Percentiles rank a stretch among this genome's conserved stretches.
Evolutionary conservation across 2,329 filamentous ascomycete species (phyloP).

Genomic region (Daldinia sp.): DNA sequence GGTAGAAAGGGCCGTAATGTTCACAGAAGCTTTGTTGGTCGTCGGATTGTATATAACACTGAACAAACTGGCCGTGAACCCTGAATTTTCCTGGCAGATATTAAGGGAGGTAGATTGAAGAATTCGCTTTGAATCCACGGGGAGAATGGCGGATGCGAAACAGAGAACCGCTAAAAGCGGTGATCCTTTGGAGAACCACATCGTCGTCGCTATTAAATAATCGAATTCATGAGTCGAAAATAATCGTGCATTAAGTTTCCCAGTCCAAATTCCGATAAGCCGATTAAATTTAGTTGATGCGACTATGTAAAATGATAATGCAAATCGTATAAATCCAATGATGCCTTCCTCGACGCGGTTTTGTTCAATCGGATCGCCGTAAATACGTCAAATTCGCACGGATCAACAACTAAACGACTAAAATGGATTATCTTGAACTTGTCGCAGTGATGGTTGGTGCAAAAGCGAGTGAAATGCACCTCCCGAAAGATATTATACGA

Average conservation of each 20-base stretch:
- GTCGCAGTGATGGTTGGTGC: slow-evolving; percentile 12
- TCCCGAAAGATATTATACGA: slow-evolving; percentile 3
- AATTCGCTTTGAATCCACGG: slow-evolving; percentile 43
- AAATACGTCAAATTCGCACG: neutral
- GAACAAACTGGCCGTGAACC: slow-evolving; percentile 84
- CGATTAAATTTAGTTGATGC: slow-evolving; percentile 14
- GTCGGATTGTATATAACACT: slow-evolving; percentile 77
- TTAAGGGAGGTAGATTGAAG: slow-evolving; percentile 71
- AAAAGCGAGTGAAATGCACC: slow-evolving; percentile 39
- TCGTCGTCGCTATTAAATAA: slow-evolving; percentile 7
- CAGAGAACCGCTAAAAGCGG: slow-evolving; percentile 36
- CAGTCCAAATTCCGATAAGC: neutral
- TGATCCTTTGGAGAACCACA: slow-evolving; percentile 30
- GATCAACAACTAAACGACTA: slow-evolving; percentile 4
- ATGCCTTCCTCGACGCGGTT: slow-evolving; percentile 1
- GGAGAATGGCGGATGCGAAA: slow-evolving; percentile 44
- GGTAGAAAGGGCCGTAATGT: slow-evolving; percentile 78
- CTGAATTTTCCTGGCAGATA: slow-evolving; percentile 80
- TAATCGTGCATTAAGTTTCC: slow-evolving; percentile 13
- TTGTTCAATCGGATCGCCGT: neutral
- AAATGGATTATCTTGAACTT: neutral
- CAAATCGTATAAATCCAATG: neutral
- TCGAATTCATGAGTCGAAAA: slow-evolving; percentile 18
- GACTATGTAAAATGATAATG: slow-evolving; percentile 15
- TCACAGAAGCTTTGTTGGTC: slow-evolving; percentile 73